Base-by-base conservation (phyloP, 805 yeast species). In the Myxozyma geophila region DNA sequence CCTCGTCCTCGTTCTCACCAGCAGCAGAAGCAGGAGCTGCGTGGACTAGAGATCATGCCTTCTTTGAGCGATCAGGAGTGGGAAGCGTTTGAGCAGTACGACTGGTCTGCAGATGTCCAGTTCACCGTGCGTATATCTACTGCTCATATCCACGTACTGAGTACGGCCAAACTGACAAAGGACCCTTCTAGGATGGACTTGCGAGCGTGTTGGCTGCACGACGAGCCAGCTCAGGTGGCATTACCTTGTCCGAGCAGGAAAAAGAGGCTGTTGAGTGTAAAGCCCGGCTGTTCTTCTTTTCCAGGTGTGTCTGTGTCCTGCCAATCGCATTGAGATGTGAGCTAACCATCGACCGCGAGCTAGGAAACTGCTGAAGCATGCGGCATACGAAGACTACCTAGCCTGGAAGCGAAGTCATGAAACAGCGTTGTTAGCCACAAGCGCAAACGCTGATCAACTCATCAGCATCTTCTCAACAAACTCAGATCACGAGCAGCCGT, bases 261-360 rank as follows among this genome's bases (percentile, higher is more conserved):
- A 41, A 37, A 37, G 10, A 39, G 37, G 54, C 13, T 36, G 36
- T 64, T 8, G 62, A 55, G 52, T 56, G 53, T 40, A 59, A 48
- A 35, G 67, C 67, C 9, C 52, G 60, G 33, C 41, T 64, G 44
- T 64, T 60, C 44, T 64, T 61, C 53, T 64, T 49, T 37, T 47
- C 66, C 2, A 17, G 64, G 67, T 61, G 35, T 15, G 66, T 17
- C 8, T 19, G n/a, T 33, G 12, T n/a, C 23, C 23, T 8, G 10
- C 2, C 19, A 43, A 13, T 17, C 10, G 47, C 21, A n/a, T 43
- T 43, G 9, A n/a, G 10, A n/a, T 8, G 19, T 17, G 37, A 37
- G 12, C 48, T n/a, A 10, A 43, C 21, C 19, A 21, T 9, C 21
- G 21, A 15, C 23, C 48, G 23, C 10, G 47, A 43, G 9, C 17